A percentile compares a stretch with the other conserved stretches of the same genome.
Evolutionary conservation across 345 rosid species (phyloP).

Genomic region (Citrus unshiu): DNA sequence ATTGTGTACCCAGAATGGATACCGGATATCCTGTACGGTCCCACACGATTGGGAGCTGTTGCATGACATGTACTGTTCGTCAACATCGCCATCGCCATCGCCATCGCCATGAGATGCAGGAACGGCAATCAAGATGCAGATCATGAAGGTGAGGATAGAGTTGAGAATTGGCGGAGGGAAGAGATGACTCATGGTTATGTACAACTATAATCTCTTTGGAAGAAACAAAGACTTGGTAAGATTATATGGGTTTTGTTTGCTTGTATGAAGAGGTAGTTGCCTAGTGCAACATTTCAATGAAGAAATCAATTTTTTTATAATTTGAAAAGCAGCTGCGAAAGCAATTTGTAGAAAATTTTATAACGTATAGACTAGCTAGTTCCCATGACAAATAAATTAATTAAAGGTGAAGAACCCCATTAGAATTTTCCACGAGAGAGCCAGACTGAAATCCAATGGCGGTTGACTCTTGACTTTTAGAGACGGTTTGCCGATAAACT

Average conservation of each 20-base stretch:
- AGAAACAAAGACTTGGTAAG: background rate
- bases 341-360: background rate
- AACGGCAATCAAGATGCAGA: background rate
- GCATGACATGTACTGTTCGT: background rate
- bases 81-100: background rate
- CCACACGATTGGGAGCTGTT: background rate
- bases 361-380: background rate
- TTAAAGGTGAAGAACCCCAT: background rate
- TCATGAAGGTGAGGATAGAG: background rate
- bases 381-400: background rate
- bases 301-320: no score
- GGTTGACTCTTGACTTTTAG: background rate
- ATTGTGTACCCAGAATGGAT: conserved; percentile 47
- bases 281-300: no score
- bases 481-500: no score
- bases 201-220: background rate
- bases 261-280: background rate
- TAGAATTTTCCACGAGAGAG: background rate
- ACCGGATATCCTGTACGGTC: background rate
- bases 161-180: background rate
- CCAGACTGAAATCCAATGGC: background rate
- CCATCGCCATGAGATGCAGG: background rate
- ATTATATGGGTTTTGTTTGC: background rate
- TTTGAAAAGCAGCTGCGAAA: background rate
- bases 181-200: background rate